Evolutionary conservation across 805 yeast species (phyloP).

Genomic region (Starmerella geochares): DNA sequence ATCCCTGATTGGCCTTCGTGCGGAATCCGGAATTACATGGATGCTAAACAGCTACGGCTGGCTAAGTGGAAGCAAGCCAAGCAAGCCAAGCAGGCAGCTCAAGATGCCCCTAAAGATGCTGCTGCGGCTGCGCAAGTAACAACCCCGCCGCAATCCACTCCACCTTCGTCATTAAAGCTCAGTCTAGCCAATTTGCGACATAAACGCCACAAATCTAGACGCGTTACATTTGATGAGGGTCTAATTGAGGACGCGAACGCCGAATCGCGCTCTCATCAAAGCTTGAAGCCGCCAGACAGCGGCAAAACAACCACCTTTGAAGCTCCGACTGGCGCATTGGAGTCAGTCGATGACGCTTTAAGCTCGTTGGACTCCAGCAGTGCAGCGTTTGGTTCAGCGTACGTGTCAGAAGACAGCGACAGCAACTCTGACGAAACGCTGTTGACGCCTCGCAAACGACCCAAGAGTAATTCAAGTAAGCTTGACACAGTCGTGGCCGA

Average conservation of each 20-base stretch:
- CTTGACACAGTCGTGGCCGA: constrained; percentile 2
- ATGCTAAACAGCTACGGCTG: background rate
- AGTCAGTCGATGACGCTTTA: background rate
- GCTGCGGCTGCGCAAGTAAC: background rate
- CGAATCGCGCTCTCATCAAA: too few relatives aligned
- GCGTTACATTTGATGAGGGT: background rate
- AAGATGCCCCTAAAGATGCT: background rate
- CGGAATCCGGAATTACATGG: background rate
- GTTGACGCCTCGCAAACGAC: background rate
- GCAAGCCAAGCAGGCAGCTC: background rate
- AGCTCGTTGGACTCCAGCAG: background rate
- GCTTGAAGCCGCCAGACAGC: too few relatives aligned
- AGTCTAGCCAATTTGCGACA: background rate
- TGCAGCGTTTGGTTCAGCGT: background rate
- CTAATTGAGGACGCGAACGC: too few relatives aligned
- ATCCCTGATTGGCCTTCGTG: background rate
- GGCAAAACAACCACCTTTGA: too few relatives aligned
- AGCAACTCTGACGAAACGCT: background rate
- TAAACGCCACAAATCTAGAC: background rate
- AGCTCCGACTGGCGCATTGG: background rate
- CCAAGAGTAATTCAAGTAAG: background rate
- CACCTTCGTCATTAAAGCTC: background rate
- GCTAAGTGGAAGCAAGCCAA: constrained; percentile 7
- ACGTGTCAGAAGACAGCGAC: background rate
- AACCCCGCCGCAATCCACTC: background rate